Conservation (phyloP, 192 early-diverging fungal species). For the Radiomyces spectabilis region DNA sequence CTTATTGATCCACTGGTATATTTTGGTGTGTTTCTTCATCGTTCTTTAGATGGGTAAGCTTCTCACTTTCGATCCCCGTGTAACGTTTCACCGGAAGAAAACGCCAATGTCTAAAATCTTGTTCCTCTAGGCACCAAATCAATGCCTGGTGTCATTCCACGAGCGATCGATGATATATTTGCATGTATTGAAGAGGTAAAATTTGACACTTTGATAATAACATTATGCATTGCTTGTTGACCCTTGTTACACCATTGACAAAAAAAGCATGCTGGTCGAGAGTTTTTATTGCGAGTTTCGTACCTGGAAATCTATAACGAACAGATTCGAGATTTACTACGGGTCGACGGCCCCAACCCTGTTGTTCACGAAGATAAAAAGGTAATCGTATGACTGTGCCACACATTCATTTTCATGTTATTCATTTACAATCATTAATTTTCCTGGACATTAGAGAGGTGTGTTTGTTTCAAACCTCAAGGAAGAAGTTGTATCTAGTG, state of each 20-base stretch:
- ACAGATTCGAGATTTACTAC: slow-evolving; percentile 80
- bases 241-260: slow-evolving; percentile 24
- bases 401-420: not conserved
- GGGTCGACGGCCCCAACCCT: slow-evolving; percentile 8
- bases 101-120: too few relatives aligned
- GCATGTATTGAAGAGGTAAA: slow-evolving; percentile 52
- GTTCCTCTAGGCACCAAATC: slow-evolving; percentile 50
- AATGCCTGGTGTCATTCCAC: slow-evolving; percentile 71
- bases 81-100: too few relatives aligned
- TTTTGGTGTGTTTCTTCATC: too few relatives aligned
- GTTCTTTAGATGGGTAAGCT: slow-evolving; percentile 18
- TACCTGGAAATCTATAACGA: slow-evolving; percentile 99
- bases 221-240: not conserved
- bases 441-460: slow-evolving; percentile 37
- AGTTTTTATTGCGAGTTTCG: slow-evolving; percentile 87
- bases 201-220: not conserved
- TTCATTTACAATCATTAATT: not conserved
- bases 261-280: slow-evolving; percentile 40
- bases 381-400: slow-evolving; percentile 9
- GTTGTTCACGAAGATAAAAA: slow-evolving; percentile 57
- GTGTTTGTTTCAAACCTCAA: slow-evolving; percentile 65
- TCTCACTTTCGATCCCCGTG: too few relatives aligned
- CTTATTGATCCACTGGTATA: too few relatives aligned
- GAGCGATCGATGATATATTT: slow-evolving; percentile 73
- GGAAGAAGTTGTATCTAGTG: slow-evolving; percentile 65